Conservation (phyloP, 352 stramenopile genomes). For the Pythium folliculosum region DNA sequence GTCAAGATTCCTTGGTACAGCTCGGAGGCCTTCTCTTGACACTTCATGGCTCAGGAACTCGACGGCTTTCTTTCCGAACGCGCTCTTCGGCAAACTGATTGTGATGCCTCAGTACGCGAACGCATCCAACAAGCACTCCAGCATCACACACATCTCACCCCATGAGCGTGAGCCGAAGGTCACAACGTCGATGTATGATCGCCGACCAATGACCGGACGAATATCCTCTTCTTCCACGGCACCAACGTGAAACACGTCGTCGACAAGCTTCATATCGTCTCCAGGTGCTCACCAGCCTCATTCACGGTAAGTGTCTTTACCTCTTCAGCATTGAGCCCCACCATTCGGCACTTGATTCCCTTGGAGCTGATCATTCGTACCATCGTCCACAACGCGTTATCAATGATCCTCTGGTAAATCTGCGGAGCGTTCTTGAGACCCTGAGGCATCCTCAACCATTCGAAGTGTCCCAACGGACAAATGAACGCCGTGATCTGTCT, state of each 20-base stretch:
- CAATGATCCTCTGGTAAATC: constrained; percentile 27
- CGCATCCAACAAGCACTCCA: constrained; percentile 8
- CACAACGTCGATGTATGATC: constrained; percentile 39
- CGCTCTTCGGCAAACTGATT: constrained; percentile 31
- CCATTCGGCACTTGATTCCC: neutral
- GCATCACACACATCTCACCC: constrained; percentile 15
- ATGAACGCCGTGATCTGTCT: constrained; percentile 23
- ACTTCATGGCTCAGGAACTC: constrained; percentile 19
- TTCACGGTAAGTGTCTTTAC: neutral
- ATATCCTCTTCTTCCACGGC: neutral
- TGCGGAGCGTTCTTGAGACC: constrained; percentile 15
- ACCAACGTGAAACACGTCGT: constrained; percentile 2
- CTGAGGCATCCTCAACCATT: constrained; percentile 25
- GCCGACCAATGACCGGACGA: neutral
- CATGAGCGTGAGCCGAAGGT: constrained; percentile 11
- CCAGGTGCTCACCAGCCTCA: neutral
- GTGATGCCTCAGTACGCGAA: constrained; percentile 28
- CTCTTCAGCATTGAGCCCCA: neutral
- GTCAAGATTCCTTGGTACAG: constrained; percentile 4
- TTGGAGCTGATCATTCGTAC: neutral
- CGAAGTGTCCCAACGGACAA: constrained; percentile 23
- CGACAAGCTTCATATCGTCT: constrained; percentile 6
- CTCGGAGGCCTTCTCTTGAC: neutral
- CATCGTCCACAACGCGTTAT: constrained; percentile 18
- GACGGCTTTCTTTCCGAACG: constrained; percentile 18